Evolutionary conservation across 2,329 filamentous ascomycete genomes (phyloP), one percentile per base, ranked within the genome.

Genomic region (Fusarium lyarnte): DNA sequence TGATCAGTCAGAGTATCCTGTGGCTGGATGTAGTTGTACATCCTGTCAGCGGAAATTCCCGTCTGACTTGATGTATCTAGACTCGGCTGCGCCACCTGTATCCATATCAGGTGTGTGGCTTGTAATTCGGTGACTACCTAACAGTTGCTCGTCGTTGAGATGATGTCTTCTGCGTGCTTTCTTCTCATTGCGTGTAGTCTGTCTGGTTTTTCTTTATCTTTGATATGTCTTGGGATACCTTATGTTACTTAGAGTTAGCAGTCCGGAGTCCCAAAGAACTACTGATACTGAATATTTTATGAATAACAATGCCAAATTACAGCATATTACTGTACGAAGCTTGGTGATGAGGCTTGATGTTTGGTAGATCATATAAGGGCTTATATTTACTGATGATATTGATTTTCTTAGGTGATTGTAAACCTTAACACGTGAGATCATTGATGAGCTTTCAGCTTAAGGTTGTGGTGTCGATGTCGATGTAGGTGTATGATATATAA

Each of bases 1-100:
- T 57, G 66, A 54, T 59, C 51, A 54, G 36, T 54, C 66, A 62
- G 66, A 67, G 67, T 47, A 66, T 59, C 36, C n/a, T 54, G 53
- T 66, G 47, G 55, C 42, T 49, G 12, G 8, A 21, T 49, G 58
- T 68, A 73, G 17, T 35, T 38, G 13, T 49, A 69, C 64, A 13
- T 29, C n/a, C 17, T 4, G 2, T 12, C 10, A 4, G 14, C 53
- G 17, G 7, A 9, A 5, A 6, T 21, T 31, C 5, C 5, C 3
- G 0, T 8, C 5, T 3, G 1, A 4, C 13, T 8, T 5, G 16
- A 70, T 25, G 68, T 72, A 69, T 16, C 23, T 42, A 3, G 27
- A 58, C 43, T 14, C 23, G 7, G 6, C 36, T 72, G 45, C 69
- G 69, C 69, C 69, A 72, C 69, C 5, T 19, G 7, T 8, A 13